phyloP scores from a whole-genome alignment of 2,329 filamentous ascomycete species.

The Calonectria leucothoes region DNA sequence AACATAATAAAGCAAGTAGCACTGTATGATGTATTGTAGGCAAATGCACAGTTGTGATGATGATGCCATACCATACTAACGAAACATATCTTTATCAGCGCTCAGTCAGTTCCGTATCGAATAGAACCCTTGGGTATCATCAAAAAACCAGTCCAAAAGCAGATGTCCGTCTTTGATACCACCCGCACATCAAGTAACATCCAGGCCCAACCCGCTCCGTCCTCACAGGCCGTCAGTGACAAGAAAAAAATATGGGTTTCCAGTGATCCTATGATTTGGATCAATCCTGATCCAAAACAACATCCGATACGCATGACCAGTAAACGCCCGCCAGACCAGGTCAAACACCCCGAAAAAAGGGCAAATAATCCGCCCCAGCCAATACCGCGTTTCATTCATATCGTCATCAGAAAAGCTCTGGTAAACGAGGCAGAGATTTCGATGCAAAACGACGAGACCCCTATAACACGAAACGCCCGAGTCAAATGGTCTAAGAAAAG shows the following conservation, averaged over 20 bases:
- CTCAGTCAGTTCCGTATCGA: conserved; percentile 31
- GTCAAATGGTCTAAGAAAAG: conserved; percentile 37
- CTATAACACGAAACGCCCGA: conserved; percentile 30
- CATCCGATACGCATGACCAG: conserved; percentile 23
- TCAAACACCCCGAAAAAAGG: not conserved
- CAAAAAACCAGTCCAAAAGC: conserved; percentile 45
- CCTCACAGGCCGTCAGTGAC: conserved; percentile 15
- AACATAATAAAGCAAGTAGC: not conserved
- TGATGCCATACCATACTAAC: conserved; percentile 19
- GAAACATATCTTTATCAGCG: conserved; percentile 28
- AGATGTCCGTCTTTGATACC: conserved; percentile 42
- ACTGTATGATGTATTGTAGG: conserved; percentile 11
- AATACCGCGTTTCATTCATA: conserved; percentile 13
- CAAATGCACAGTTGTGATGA: conserved; percentile 18
- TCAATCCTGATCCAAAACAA: conserved; percentile 21
- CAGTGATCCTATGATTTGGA: conserved; percentile 15
- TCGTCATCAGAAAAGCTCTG: conserved; percentile 16
- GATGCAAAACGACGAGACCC: conserved; percentile 32
- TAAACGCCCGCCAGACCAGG: conserved; percentile 23
- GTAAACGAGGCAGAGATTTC: conserved; percentile 36
- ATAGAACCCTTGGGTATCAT: conserved; percentile 48
- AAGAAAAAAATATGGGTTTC: conserved; percentile 14
- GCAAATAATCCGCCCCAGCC: not conserved
- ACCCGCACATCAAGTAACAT: conserved; percentile 41
- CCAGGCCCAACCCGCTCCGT: conserved; percentile 22